These are phyloP conservation scores for Pleurotus platypus DNA, from an alignment of 768 basidiomycete species.

Conservation along the genomic window DNA sequence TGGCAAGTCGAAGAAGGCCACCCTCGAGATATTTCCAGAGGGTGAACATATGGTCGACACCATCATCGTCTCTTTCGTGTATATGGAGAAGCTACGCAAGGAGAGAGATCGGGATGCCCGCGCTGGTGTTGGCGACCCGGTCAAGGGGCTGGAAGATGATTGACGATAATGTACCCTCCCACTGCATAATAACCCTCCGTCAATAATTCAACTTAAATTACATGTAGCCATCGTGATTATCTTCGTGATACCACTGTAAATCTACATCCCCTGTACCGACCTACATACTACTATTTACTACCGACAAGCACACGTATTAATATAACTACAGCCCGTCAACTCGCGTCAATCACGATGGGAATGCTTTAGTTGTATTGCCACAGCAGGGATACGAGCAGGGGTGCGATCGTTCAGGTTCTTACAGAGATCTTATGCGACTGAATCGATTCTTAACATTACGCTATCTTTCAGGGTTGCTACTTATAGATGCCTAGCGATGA, in stretches of 20 bases:
- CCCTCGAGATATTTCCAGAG: constrained; percentile 23
- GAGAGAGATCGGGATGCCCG: constrained; percentile 11
- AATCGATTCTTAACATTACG: not conserved
- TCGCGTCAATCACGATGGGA: not conserved
- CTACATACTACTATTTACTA: no score
- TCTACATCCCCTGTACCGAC: no score
- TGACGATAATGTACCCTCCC: no score
- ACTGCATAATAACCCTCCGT: no score
- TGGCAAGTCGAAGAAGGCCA: constrained; percentile 13
- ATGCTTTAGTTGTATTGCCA: not conserved
- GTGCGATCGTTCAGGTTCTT: not conserved
- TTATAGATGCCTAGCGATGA: not conserved
- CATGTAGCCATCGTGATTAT: no score
- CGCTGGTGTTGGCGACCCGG: constrained; percentile 5
- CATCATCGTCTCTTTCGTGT: constrained; percentile 28
- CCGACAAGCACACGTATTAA: no score
- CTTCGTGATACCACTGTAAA: no score
- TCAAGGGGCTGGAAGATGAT: not conserved
- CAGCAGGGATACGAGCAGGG: not conserved
- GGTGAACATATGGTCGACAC: constrained; percentile 26
- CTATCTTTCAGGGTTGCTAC: not conserved
- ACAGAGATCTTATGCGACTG: not conserved
- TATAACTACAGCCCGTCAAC: no score
- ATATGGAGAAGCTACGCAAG: constrained; percentile 24
- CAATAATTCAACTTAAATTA: no score